Percentiles rank a stretch among this genome's conserved stretches.
Conservation (phyloP, 108 stramenopile genomes). For the Cyclotella choctawhatcheeana region DNA sequence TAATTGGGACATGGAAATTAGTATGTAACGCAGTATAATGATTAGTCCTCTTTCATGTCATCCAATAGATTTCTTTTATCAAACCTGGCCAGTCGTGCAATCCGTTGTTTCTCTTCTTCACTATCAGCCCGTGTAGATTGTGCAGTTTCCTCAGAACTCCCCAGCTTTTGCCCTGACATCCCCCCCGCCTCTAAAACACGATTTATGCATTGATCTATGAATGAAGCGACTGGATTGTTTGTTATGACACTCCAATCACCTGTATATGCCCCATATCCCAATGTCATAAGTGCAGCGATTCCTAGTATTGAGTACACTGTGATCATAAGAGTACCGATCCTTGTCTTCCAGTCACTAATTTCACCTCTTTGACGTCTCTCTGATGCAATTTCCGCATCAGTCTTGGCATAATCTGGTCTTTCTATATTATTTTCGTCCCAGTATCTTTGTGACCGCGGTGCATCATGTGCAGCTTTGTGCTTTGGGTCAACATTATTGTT, state of each 20-base stretch:
- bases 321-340: slow-evolving; percentile 1
- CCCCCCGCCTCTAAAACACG: slow-evolving; percentile 13
- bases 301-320: not conserved
- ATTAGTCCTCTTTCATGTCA: slow-evolving; percentile 38
- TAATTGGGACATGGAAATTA: too few species aligned
- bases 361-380: slow-evolving; percentile 38
- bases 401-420: slow-evolving; percentile 77
- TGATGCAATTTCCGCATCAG: slow-evolving; percentile 65
- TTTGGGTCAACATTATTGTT: slow-evolving; percentile 43
- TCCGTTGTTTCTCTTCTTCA: slow-evolving; percentile 30
- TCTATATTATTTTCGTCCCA: slow-evolving; percentile 76
- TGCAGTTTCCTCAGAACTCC: slow-evolving; percentile 2
- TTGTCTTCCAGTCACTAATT: not conserved
- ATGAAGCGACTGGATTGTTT: slow-evolving; percentile 19
- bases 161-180: slow-evolving; percentile 27
- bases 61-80: slow-evolving; percentile 38
- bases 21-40: not conserved
- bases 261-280: slow-evolving; percentile 11
- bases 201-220: slow-evolving; percentile 8
- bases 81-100: slow-evolving; percentile 40
- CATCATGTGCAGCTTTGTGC: slow-evolving; percentile 45
- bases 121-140: not conserved
- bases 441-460: slow-evolving; percentile 68
- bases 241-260: slow-evolving; percentile 30
- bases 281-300: not conserved